Base-by-base conservation (phyloP, 495 filamentous ascomycete species). In the Achaetomiella virescens region DNA sequence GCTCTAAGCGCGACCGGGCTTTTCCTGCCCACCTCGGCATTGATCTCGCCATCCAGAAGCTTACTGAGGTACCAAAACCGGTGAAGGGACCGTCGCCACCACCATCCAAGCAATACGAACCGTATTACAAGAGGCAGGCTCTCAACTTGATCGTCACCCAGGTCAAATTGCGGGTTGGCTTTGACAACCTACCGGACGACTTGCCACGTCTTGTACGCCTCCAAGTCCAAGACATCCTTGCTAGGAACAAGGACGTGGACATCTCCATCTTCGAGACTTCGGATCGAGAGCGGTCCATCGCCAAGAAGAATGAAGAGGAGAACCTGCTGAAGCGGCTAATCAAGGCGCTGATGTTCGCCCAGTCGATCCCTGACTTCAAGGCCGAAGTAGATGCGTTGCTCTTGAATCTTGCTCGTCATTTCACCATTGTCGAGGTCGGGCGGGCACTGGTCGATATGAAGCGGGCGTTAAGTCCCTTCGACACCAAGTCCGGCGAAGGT, bases 71-170 rank as follows among this genome's bases (percentile, higher is more conserved):
- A 9, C 83, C 89, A 0, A 92, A 86, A 64, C 68, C 77, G 0
- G 66, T 68, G 25, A 71, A 78, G 46, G 66, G 66, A 0, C 54
- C 58, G 2, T 55, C 57, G 3, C 29, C 59, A 1, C 58, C 43
- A 9, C 65, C 77, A 20, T 66, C 79, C 15, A 81, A 79, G 68
- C 84, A 87, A 52, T 85, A 84, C 10, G 92, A 97, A 62, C 67
- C 72, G 8, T 92, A 88, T 63, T 95, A 97, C 74, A 97, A 97
- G 71, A 85, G 89, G 64, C 91, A 97, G 66, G 91, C 95, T 0
- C 82, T 96, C 52, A 82, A 88, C 43, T 76, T 97, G 51, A 82
- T 99, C 47, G 87, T 85, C 51, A 80, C 90, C 3, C 90, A 97
- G 60, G 71, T 95, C 35, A 99, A 97, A 68, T 78, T 97, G 24